Conservation (phyloP, 1,284 basidiomycete genomes). For the Exobasidium rhododendri region DNA sequence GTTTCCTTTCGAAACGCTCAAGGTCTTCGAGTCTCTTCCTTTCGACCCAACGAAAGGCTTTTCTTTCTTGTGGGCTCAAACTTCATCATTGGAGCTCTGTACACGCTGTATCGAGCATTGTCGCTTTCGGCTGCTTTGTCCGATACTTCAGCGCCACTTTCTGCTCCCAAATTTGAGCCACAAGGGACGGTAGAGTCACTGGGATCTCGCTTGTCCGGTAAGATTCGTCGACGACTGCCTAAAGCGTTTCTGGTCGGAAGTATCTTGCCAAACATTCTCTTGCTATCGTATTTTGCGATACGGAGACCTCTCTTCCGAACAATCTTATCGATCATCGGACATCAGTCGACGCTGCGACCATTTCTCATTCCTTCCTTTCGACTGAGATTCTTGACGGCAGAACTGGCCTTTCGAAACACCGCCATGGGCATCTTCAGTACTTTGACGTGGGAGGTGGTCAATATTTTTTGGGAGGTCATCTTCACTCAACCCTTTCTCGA, state of each 20-base stretch:
- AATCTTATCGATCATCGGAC: slow-evolving; percentile 7
- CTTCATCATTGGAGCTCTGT: slow-evolving; percentile 3
- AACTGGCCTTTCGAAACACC: not conserved
- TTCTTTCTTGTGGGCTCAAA: slow-evolving; percentile 7
- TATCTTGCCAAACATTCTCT: not conserved
- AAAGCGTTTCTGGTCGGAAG: not conserved
- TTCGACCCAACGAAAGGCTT: slow-evolving; percentile 8
- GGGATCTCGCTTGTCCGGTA: not conserved
- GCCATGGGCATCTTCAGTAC: not conserved
- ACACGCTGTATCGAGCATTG: not conserved
- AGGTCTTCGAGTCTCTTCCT: not conserved
- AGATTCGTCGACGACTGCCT: not conserved
- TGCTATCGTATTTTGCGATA: slow-evolving; percentile 1
- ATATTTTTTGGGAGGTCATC: slow-evolving; percentile 8
- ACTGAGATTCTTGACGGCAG: slow-evolving; percentile 3
- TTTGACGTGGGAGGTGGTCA: slow-evolving; percentile 5
- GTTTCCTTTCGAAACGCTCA: not conserved
- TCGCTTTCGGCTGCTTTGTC: not conserved
- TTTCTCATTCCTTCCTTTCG: slow-evolving; percentile 12
- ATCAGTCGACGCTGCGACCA: slow-evolving; percentile 12
- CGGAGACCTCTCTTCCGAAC: slow-evolving; percentile 11
- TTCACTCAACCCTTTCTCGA: slow-evolving; percentile 5
- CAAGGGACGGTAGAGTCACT: slow-evolving; percentile 7
- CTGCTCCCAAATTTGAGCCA: not conserved
- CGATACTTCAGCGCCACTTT: not conserved